phyloP scores from a whole-genome alignment of 352 stramenopile species.

The Bremia lactucae region DNA sequence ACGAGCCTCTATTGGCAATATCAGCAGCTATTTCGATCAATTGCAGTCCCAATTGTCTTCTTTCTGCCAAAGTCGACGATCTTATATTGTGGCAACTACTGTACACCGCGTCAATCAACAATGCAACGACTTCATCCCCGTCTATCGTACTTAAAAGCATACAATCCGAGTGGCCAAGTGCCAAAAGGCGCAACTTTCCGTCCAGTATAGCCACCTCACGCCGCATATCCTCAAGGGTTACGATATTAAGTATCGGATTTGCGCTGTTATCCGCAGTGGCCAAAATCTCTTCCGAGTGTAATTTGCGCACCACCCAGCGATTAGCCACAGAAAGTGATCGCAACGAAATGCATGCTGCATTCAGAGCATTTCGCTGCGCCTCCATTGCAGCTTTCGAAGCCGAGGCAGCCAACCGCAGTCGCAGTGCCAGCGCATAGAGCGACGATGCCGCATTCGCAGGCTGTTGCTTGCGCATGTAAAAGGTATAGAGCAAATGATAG shows the following conservation, averaged over 20 bases:
- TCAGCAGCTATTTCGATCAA: constrained; percentile 44
- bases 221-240: constrained; percentile 52
- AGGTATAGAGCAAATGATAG: constrained; percentile 62
- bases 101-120: constrained; percentile 39
- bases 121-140: constrained; percentile 37
- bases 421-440: constrained; percentile 45
- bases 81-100: constrained; percentile 13
- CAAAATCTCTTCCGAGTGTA: constrained; percentile 45
- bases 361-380: constrained; percentile 53
- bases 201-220: constrained; percentile 46
- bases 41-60: constrained; percentile 30
- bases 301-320: constrained; percentile 62
- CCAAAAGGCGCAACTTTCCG: constrained; percentile 47
- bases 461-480: constrained; percentile 55
- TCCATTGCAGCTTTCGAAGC: constrained; percentile 31
- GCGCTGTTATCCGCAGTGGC: constrained; percentile 1
- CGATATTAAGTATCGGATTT: constrained; percentile 32
- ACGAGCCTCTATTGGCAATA: constrained; percentile 20
- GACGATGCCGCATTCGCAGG: constrained; percentile 47
- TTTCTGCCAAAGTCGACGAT: constrained; percentile 28
- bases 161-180: constrained; percentile 41
- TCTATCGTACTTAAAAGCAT: constrained; percentile 49
- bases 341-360: constrained; percentile 37
- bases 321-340: constrained; percentile 30
- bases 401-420: constrained; percentile 30